Evolutionary conservation across 2,329 filamentous ascomycete species (phyloP).

Genomic region (Neurospora sp.): DNA sequence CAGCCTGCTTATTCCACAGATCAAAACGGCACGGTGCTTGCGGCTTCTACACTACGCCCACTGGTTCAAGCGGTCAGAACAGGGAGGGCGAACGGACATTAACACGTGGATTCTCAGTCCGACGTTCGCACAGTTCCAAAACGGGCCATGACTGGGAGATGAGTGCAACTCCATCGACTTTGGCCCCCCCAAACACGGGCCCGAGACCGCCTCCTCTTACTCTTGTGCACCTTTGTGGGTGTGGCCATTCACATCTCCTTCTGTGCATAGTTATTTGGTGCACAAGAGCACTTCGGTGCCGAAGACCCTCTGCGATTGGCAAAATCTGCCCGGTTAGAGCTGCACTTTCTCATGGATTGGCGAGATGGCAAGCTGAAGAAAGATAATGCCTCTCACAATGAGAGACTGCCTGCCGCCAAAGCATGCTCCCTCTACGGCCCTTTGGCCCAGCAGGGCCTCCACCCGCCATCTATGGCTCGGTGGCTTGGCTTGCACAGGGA

Average conservation of each 20-base stretch:
- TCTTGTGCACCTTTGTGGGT: background rate
- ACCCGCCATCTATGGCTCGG: background rate
- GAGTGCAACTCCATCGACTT: background rate
- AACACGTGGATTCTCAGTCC: background rate
- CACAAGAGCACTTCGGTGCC: slow-evolving; percentile 2
- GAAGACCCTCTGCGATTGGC: background rate
- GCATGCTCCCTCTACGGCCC: background rate
- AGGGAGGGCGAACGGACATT: background rate
- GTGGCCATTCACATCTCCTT: background rate
- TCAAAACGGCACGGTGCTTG: background rate
- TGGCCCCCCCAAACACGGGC: background rate
- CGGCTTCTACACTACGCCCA: background rate
- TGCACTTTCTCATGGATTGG: background rate
- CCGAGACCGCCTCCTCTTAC: background rate
- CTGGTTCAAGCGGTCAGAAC: background rate
- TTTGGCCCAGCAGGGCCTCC: background rate
- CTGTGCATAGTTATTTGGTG: background rate
- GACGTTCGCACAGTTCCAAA: background rate
- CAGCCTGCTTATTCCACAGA: background rate
- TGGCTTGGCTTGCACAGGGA: background rate
- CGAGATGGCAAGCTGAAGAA: background rate
- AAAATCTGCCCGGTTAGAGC: background rate
- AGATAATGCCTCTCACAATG: background rate
- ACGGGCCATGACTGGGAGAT: background rate
- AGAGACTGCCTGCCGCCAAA: background rate